Base-by-base conservation (phyloP, 2,329 filamentous ascomycete genomes). In the Clonostachys chloroleuca region DNA sequence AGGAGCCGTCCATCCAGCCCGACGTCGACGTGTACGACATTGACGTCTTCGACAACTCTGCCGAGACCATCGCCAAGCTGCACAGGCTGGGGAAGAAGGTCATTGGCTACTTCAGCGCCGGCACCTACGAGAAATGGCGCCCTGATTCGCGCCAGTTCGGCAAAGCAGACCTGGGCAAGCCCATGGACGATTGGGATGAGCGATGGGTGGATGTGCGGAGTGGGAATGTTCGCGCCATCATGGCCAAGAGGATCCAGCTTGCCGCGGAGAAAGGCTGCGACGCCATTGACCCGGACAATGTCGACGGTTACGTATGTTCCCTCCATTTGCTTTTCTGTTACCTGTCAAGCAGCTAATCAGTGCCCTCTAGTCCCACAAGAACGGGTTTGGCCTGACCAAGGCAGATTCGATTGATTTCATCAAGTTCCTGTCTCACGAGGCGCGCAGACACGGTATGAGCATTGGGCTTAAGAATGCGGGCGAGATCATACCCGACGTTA, bases 91-190 rank as follows among this genome's bases (percentile, higher is more conserved):
- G 74, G 12, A 78, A 78, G 57, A 81, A 77, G 51, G 78, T 88
- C 45, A 83, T 89, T 48, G 89, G 86, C 69, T 89, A 90, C 65
- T 89, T 89, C 67, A 85, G 81, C 45, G 84, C 83, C 0, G 86
- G 86, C 2, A 83, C 79, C 10, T 87, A 77, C 55, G 86, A 89
- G 62, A 60, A 80, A 44, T 80, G 75, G 68, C 74, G 85, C 4
- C 63, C 72, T 1, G 86, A 89, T 57, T 70, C 73, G n/a, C 59
- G 56, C 30, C 55, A 76, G 6, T 89, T 89, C 57, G 57, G 65
- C 7, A 51, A 68, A 2, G 60, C 64, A 0, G 84, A 87, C 52
- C 60, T 81, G 41, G 86, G 84, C 16, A 71, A 73, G 5, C 63
- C 64, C 6, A 65, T 89, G 8, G 70, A 80, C 12, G 84, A 78